Conservation (phyloP, 2,329 filamentous ascomycete genomes). For the Microdochium paspali region DNA sequence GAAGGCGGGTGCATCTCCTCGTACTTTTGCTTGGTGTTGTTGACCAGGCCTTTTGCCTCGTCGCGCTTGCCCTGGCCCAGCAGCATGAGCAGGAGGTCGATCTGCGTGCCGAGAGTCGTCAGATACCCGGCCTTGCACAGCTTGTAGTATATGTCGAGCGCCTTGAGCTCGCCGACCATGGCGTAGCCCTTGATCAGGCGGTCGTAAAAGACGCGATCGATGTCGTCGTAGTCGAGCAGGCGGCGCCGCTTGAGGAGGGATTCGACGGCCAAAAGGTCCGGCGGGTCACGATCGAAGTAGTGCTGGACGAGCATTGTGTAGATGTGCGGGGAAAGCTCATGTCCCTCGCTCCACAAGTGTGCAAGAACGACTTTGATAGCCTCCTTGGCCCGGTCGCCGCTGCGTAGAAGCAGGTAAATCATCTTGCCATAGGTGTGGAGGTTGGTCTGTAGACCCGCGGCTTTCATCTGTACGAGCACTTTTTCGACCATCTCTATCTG, state of each 20-base stretch:
- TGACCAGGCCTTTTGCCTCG: conserved; percentile 14
- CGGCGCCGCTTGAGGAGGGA: conserved; percentile 43
- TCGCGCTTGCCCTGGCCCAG: conserved; percentile 8
- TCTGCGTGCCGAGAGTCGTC: conserved; percentile 31
- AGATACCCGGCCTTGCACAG: conserved; percentile 28
- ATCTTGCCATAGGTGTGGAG: conserved; percentile 59
- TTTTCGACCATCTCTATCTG: conserved; percentile 42
- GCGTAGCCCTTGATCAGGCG: conserved; percentile 55
- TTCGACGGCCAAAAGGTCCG: conserved; percentile 51
- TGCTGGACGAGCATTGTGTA: conserved; percentile 66
- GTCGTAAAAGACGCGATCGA: conserved; percentile 38
- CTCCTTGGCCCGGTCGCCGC: conserved; percentile 26
- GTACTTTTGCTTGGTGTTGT: conserved; percentile 10
- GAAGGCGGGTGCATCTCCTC: neutral
- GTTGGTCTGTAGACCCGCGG: conserved; percentile 48
- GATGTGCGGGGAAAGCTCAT: conserved; percentile 53
- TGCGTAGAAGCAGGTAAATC: conserved; percentile 52
- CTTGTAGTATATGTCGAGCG: conserved; percentile 38
- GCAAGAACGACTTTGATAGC: conserved; percentile 52
- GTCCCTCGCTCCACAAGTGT: conserved; percentile 46
- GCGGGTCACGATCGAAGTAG: conserved; percentile 50
- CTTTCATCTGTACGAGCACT: conserved; percentile 49
- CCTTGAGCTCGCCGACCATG: conserved; percentile 36
- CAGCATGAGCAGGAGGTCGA: conserved; percentile 27
- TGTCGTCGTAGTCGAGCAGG: conserved; percentile 16